Evolutionary conservation across 78 protist genomes (phyloP).

Genomic region (Anaeramoeba flamelloides): DNA sequence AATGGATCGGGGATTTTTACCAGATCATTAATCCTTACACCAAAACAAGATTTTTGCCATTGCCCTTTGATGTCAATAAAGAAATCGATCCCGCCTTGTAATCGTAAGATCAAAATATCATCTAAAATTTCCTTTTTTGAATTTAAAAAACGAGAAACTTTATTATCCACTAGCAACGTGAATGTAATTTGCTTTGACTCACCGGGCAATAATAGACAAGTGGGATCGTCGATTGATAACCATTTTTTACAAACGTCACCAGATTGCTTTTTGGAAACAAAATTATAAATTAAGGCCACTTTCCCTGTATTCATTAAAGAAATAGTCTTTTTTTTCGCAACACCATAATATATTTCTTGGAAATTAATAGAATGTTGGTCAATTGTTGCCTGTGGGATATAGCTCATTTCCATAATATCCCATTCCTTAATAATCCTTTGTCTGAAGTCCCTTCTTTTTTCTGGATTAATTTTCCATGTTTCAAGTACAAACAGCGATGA

Average conservation of each 20-base stretch:
- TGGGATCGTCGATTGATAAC: background rate
- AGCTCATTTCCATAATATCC: constrained; percentile 54
- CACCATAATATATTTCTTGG: constrained; percentile 18
- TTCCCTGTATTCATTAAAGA: constrained; percentile 42
- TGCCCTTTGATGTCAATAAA: background rate
- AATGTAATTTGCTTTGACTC: background rate
- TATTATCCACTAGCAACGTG: background rate
- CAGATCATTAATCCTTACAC: background rate
- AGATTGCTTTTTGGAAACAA: background rate
- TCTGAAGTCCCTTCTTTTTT: background rate
- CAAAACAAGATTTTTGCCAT: background rate
- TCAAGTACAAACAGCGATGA: constrained; percentile 9
- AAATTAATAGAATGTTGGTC: constrained; percentile 25
- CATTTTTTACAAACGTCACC: background rate
- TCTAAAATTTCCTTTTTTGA: background rate
- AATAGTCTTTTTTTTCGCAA: constrained; percentile 12
- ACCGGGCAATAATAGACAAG: background rate
- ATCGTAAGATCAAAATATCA: background rate
- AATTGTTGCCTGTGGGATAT: constrained; percentile 35
- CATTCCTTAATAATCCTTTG: constrained; percentile 21
- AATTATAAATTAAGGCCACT: background rate
- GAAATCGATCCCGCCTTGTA: background rate
- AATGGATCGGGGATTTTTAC: background rate
- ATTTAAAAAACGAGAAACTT: background rate
- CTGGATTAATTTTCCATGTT: constrained; percentile 6